Evolutionary conservation across 495 filamentous ascomycete genomes (phyloP), one percentile per base, ranked within the genome.

Genomic region (Lasiosphaeria miniovina): DNA sequence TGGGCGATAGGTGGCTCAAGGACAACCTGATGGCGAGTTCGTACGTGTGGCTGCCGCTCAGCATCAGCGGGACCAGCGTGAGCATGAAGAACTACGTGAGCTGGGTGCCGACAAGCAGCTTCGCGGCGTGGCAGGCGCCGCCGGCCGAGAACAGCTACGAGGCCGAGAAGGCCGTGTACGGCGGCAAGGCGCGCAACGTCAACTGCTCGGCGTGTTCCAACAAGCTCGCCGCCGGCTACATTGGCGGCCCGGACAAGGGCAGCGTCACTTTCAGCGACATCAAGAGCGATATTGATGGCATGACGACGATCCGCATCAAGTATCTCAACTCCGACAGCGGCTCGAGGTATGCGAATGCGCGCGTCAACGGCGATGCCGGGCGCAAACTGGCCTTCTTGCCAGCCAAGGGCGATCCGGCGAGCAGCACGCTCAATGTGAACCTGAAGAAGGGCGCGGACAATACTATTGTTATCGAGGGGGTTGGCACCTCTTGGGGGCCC

Each of bases 31-130:
- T 81, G 77, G 70, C 80, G 31, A 79, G 76, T 45, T 84, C 85
- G 5, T 89, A 89, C 64, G 71, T 89, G 35, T 89, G 86, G 86
- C 77, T 89, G 0, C 86, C 86, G 4, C 72, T 88, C 2, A 75
- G 62, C 4, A 77, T 89, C 64, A 75, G 69, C 15, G 86, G 84
- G 0, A 84, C 77, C 0, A 82, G 68, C 3, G 84, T 77, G 24
- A 71, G 52, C 35, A 69, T 84, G 74, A 73, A 76, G 54, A 82
- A 85, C 66, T 57, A 67, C 43, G 80, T 80, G 12, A 80, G 77
- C 61, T 87, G 83, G 84, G 72, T 82, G 1, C 78, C 79, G 0
- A 72, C 75, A 36, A 66, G 72, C n/a, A 59, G 65, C 4, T 60
- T 68, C 10, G 75, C 77, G 0, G 74, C 74, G 0, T 80, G 76